phyloP scores from a whole-genome alignment of 2,329 filamentous ascomycete genomes.

The Zasmidium citrigriseum region DNA sequence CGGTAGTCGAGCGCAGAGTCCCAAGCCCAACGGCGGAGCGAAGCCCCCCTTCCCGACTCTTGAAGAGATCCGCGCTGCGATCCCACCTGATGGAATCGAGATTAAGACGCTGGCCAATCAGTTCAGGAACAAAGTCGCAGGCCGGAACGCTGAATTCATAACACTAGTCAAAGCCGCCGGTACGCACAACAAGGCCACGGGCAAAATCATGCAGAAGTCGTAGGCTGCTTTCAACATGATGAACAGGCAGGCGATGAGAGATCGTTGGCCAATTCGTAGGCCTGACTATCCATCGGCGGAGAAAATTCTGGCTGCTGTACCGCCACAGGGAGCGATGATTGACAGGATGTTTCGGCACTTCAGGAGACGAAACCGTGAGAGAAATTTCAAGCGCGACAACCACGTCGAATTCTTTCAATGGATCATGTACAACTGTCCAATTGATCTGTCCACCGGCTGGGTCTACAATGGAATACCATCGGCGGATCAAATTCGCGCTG shows the following conservation, averaged over 20 bases:
- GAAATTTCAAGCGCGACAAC: too few relatives aligned
- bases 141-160: conserved; percentile 43
- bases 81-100: conserved; percentile 47
- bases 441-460: too few relatives aligned
- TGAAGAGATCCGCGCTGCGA: conserved; percentile 46
- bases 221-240: neutral
- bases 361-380: too few relatives aligned
- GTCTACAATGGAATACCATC: too few relatives aligned
- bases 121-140: conserved; percentile 45
- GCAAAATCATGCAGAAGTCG: conserved; percentile 27
- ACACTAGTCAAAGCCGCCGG: conserved; percentile 43
- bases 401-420: too few relatives aligned
- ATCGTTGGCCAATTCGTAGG: conserved; percentile 20
- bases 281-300: too few relatives aligned
- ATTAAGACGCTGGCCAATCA: conserved; percentile 42
- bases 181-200: conserved; percentile 26
- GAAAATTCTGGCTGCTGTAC: too few relatives aligned
- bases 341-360: too few relatives aligned
- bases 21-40: conserved; percentile 11
- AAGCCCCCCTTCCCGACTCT: conserved; percentile 40
- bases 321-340: too few relatives aligned
- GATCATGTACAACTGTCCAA: too few relatives aligned
- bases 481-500: too few relatives aligned
- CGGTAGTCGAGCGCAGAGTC: conserved; percentile 22
- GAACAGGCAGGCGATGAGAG: neutral